These are phyloP conservation scores for Juncus inflexus DNA, from an alignment of 176 grass and related monocot genomes.

Conservation along the genomic window DNA sequence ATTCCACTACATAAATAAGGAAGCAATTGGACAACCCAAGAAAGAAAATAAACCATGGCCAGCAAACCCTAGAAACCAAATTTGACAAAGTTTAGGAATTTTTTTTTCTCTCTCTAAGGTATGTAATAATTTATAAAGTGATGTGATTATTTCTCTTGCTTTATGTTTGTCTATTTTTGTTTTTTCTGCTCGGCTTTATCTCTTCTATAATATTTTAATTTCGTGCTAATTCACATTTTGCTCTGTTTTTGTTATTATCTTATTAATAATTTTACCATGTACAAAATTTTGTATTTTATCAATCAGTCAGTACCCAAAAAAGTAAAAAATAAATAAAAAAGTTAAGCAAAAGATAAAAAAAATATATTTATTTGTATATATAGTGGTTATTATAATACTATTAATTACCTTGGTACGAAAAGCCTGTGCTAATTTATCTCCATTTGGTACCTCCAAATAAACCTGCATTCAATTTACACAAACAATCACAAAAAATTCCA, in stretches of 20 bases:
- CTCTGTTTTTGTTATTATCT: background rate
- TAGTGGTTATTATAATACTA: background rate
- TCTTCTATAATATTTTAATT: background rate
- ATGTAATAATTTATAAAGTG: no score
- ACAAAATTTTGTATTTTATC: no score
- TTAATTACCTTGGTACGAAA: slow-evolving; percentile 77
- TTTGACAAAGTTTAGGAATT: background rate
- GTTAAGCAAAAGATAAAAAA: background rate
- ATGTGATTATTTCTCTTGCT: no score
- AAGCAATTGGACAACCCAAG: background rate
- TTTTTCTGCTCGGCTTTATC: no score
- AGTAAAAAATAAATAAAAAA: slow-evolving; percentile 3
- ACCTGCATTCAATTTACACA: slow-evolving; percentile 42
- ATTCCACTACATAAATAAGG: background rate
- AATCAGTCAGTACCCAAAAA: background rate
- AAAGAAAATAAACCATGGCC: no score
- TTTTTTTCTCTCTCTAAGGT: no score
- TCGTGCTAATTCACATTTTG: slow-evolving; percentile 15
- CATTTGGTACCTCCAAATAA: slow-evolving; percentile 88
- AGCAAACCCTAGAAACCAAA: background rate
- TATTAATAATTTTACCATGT: no score
- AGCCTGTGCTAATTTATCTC: slow-evolving; percentile 84
- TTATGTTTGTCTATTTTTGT: background rate
- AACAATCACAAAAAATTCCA: slow-evolving; percentile 13
- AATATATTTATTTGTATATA: slow-evolving; percentile 7